Evolutionary conservation across 1,284 basidiomycete genomes (phyloP).

Genomic region (Moesziomyces sp.): DNA sequence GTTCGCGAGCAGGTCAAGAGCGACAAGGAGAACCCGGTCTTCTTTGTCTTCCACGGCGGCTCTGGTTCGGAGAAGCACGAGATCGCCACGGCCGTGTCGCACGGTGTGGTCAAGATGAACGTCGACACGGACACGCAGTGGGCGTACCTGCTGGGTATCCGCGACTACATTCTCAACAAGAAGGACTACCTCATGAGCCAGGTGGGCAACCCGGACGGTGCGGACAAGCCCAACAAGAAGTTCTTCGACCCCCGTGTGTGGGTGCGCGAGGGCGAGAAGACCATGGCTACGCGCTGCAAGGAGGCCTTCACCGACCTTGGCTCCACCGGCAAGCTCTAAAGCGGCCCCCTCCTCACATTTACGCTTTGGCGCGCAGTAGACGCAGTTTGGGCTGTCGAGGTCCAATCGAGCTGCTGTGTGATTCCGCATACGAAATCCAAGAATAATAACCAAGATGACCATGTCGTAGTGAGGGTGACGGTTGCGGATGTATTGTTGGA

Average conservation of each 20-base stretch:
- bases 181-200: slow-evolving; percentile 67
- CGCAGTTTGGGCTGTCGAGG: too few relatives aligned
- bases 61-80: slow-evolving; percentile 97
- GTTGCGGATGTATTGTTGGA: not conserved
- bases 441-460: not conserved
- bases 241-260: slow-evolving; percentile 78
- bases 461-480: not conserved
- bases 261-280: slow-evolving; percentile 99
- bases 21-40: slow-evolving; percentile 74
- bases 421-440: not conserved
- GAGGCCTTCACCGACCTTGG: slow-evolving; percentile 90
- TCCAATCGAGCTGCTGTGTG: too few relatives aligned
- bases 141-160: slow-evolving; percentile 88
- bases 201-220: slow-evolving; percentile 67
- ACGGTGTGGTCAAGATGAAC: slow-evolving; percentile 75
- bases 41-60: slow-evolving; percentile 99
- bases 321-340: slow-evolving; percentile 61
- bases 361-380: not conserved
- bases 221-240: slow-evolving; percentile 68
- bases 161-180: slow-evolving; percentile 67
- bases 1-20: slow-evolving; percentile 79
- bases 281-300: slow-evolving; percentile 85
- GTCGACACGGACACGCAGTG: slow-evolving; percentile 81
- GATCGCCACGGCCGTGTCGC: slow-evolving; percentile 87
- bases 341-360: too few relatives aligned